These are phyloP conservation scores for Rhipidocladum racemiflorum DNA, from an alignment of 176 grass and related monocot species.

Conservation along the genomic window DNA sequence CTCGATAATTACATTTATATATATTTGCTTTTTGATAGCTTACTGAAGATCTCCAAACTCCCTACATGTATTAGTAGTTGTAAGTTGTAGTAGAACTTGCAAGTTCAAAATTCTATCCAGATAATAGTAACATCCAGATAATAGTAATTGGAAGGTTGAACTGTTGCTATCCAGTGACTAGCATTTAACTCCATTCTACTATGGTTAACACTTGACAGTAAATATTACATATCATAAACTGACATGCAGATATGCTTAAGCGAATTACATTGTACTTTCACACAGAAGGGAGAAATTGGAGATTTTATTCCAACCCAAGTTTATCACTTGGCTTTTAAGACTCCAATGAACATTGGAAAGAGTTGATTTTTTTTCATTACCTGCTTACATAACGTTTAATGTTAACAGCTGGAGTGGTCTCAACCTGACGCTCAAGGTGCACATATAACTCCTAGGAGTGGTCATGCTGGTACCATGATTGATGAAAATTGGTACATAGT, in stretches of 20 bases:
- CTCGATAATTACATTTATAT: not conserved
- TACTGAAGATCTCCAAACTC: not conserved
- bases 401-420: conserved; percentile 91
- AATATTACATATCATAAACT: conserved; percentile 14
- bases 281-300: not conserved
- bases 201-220: not conserved
- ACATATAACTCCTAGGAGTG: conserved; percentile 80
- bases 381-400: conserved; percentile 22
- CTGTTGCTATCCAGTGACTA: not conserved
- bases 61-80: not conserved
- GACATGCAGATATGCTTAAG: not conserved
- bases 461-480: conserved; percentile 82
- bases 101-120: conserved; percentile 3
- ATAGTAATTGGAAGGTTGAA: no score
- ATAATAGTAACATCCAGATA: not conserved
- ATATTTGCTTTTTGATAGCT: not conserved
- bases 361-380: not conserved
- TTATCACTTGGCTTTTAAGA: not conserved
- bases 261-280: conserved; percentile 2
- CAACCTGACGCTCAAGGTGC: conserved; percentile 87
- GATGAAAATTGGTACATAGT: conserved; percentile 94
- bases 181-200: conserved; percentile 16
- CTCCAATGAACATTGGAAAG: not conserved
- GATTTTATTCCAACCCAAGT: not conserved
- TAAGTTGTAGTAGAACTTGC: conserved; percentile 1